Evolutionary conservation across 1,284 basidiomycete genomes (phyloP), one percentile per base, ranked within the genome.

Genomic region (Phaffia rhodozyma): DNA sequence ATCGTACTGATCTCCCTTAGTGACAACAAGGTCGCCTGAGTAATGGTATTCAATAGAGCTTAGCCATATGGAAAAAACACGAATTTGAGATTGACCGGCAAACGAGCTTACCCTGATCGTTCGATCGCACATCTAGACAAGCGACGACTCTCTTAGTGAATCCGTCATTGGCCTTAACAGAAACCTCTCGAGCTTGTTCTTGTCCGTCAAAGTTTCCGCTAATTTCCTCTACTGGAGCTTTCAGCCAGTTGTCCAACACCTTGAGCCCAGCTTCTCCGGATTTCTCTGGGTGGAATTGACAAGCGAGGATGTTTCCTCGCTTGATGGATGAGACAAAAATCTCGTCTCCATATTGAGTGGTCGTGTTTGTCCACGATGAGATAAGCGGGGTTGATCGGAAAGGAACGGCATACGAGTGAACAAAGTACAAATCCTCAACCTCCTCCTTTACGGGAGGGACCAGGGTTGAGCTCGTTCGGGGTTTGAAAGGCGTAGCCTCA

Each of bases 281-380:
- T 77, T 99, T 99, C 75, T 99, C 96, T 11, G 96, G 96, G 78
- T 99, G 96, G 78, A 97, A 98, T 75, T 99, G 96, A 21, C 87
- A 89, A 23, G 84, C 96, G 74, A 94, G 97, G 60, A 97, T 83
- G 74, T 94, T 97, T 50, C 83, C 85, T 68, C 83, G 84, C 70
- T 85, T 85, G 18, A 98, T 84, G 9, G 84, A 83, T 21, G 92
- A 89, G 65, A 97, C 79, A 76, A 97, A 98, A n/a, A 88, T 77
- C 76, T 98, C 91, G 66, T 84, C 81, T 25, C 94, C 96, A 75
- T 98, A 99, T 76, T 94, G 87, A 2, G 92, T 90, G 30, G 87
- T 86, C 16, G 88, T 86, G 75, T 96, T 84, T 5, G 84, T 83
- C 87, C 90, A 98, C 58, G 77, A 74, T 25, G 74, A 69, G 51